phyloP scores from a whole-genome alignment of 2,329 filamentous ascomycete species.

The Lasiodiplodia gonubiensis region DNA sequence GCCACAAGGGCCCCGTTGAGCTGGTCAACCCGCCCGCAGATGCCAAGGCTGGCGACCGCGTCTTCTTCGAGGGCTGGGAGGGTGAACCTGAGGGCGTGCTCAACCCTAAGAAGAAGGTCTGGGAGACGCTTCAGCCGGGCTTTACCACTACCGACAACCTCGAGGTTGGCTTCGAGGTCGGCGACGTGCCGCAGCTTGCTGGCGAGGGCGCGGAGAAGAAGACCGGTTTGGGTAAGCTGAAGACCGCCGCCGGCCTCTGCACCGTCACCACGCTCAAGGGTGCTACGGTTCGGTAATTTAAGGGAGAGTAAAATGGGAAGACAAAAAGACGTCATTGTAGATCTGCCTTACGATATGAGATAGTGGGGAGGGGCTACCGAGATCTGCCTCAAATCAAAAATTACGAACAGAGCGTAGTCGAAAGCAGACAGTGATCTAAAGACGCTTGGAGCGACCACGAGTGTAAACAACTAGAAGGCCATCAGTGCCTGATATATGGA shows the following conservation, averaged over 20 bases:
- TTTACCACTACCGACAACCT: conserved; percentile 85
- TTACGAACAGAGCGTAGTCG: conserved; percentile 1
- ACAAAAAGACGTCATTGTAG: conserved; percentile 6
- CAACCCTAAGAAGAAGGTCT: conserved; percentile 99
- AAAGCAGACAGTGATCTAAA: background rate
- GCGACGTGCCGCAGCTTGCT: conserved; percentile 75
- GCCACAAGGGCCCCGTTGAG: conserved; percentile 90
- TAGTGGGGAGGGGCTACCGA: background rate
- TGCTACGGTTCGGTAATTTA: conserved; percentile 76
- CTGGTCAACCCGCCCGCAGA: conserved; percentile 82
- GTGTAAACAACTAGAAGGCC: background rate
- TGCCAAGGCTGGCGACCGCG: conserved; percentile 80
- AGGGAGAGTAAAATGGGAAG: background rate
- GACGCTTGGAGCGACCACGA: background rate
- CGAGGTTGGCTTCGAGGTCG: conserved; percentile 86
- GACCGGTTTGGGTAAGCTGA: conserved; percentile 65
- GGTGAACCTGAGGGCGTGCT: conserved; percentile 90
- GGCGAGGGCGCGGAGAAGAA: conserved; percentile 67
- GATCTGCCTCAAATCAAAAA: conserved; percentile 16
- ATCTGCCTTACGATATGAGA: background rate
- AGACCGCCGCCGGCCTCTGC: conserved; percentile 82
- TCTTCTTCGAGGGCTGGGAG: conserved; percentile 93
- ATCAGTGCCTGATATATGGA: background rate
- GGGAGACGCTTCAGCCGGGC: conserved; percentile 95
- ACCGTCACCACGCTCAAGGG: conserved; percentile 80